A percentile compares a stretch with the other conserved stretches of the same genome.
phyloP scores from a whole-genome alignment of 306 rosid species.

The Ochetophila trinervis region DNA sequence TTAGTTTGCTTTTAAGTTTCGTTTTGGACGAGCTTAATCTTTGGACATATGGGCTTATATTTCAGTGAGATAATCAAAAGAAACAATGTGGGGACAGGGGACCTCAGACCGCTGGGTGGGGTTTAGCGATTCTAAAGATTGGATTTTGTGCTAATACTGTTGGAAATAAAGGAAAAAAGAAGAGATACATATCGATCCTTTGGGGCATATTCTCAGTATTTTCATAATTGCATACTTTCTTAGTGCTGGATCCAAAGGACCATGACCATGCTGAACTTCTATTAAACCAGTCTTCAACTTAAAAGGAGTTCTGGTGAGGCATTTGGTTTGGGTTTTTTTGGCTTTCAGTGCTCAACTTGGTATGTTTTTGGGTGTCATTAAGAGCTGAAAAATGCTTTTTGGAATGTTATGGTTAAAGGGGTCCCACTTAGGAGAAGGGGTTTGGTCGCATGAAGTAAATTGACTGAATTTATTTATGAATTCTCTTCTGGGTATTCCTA shows the following conservation, averaged over 20 bases:
- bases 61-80: not conserved
- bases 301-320: not conserved
- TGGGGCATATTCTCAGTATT: not conserved
- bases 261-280: not conserved
- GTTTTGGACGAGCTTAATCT: not conserved
- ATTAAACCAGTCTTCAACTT: not conserved
- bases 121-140: conserved; percentile 6
- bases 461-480: not conserved
- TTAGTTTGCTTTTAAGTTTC: conserved; percentile 8
- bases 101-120: conserved; percentile 16
- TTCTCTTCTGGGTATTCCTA: conserved; percentile 1
- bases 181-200: no score
- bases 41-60: conserved; percentile 10
- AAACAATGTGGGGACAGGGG: conserved; percentile 22
- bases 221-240: no score
- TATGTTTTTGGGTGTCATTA: not conserved
- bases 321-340: not conserved
- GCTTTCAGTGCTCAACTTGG: not conserved
- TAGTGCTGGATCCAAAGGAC: not conserved
- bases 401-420: not conserved
- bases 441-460: not conserved
- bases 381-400: not conserved
- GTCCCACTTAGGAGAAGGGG: no score
- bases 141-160: not conserved
- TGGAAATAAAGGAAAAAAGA: not conserved